A percentile compares a stretch with the other conserved stretches of the same genome.
phyloP scores from a whole-genome alignment of 2,329 filamentous ascomycete genomes.

The Diaporthe amygdali region DNA sequence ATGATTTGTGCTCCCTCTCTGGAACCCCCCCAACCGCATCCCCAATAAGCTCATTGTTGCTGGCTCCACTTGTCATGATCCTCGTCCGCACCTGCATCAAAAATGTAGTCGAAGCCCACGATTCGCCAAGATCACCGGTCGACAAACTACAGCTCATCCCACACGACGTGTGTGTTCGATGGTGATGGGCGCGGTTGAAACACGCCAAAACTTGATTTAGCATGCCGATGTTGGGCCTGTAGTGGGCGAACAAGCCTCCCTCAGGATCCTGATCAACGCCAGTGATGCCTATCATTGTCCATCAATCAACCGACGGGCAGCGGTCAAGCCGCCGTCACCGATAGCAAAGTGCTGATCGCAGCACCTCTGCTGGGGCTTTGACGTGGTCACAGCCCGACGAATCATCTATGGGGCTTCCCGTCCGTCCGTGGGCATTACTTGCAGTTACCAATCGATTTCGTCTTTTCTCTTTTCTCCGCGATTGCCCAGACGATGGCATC shows the following conservation, averaged over 20 bases:
- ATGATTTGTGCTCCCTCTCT: slow-evolving; percentile 5
- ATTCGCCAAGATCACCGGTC: not conserved
- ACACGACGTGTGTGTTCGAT: slow-evolving; percentile 10
- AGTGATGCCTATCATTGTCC: slow-evolving; percentile 12
- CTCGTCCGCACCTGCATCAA: not conserved
- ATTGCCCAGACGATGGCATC: not conserved
- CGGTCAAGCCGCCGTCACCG: slow-evolving; percentile 4
- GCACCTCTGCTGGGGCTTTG: slow-evolving; percentile 10
- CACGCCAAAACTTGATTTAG: slow-evolving; percentile 21
- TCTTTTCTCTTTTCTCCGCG: not conserved
- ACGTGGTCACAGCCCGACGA: slow-evolving; percentile 15
- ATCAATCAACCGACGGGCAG: slow-evolving; percentile 18
- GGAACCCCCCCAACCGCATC: not conserved
- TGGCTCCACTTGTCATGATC: slow-evolving; percentile 8
- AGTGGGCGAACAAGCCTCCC: slow-evolving; percentile 5
- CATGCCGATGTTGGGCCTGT: not conserved
- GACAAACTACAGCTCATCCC: slow-evolving; percentile 6
- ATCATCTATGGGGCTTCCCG: not conserved
- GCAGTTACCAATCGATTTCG: not conserved
- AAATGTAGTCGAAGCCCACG: not conserved
- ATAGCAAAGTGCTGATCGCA: slow-evolving; percentile 11
- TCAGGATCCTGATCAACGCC: slow-evolving; percentile 16
- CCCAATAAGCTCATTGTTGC: not conserved
- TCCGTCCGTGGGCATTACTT: slow-evolving; percentile 1
- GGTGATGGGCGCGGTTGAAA: slow-evolving; percentile 18